These are phyloP conservation scores for Cenchrus americanus DNA, from an alignment of 176 grass and related monocot genomes.

Conservation along the genomic window DNA sequence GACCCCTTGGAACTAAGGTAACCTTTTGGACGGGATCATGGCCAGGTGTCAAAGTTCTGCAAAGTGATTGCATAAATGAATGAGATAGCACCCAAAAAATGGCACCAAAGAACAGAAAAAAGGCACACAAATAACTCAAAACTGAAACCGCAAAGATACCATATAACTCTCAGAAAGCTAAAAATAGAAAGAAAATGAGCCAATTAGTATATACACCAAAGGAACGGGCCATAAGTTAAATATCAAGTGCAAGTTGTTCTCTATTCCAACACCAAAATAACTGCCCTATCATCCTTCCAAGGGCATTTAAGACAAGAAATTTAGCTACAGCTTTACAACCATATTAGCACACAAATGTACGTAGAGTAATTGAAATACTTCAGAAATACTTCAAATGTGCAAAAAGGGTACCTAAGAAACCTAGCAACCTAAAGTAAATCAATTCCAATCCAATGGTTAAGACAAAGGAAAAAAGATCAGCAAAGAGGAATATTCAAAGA, in stretches of 20 bases:
- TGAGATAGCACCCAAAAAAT: slow-evolving; percentile 20
- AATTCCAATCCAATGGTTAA: slow-evolving; percentile 1
- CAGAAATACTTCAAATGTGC: background rate
- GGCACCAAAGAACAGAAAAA: background rate
- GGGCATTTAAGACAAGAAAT: slow-evolving; percentile 13
- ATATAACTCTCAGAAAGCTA: background rate
- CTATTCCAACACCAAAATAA: slow-evolving; percentile 21
- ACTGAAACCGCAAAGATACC: background rate
- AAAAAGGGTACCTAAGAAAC: slow-evolving; percentile 14
- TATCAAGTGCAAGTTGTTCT: background rate
- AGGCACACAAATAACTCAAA: background rate
- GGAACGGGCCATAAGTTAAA: background rate
- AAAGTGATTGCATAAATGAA: slow-evolving; percentile 37
- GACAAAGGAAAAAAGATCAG: slow-evolving; percentile 5
- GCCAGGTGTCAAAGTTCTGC: slow-evolving; percentile 93
- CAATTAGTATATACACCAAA: background rate
- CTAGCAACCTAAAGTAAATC: background rate
- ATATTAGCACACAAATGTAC: background rate
- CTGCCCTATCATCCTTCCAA: background rate
- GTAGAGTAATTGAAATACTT: background rate
- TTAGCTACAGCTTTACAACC: background rate
- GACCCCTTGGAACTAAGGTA: slow-evolving; percentile 88
- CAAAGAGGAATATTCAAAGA: slow-evolving; percentile 4
- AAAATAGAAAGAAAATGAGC: background rate
- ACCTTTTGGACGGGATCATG: slow-evolving; percentile 99